phyloP scores from a whole-genome alignment of 2,329 filamentous ascomycete genomes.

The Phaeosphaeriaceae sp. region DNA sequence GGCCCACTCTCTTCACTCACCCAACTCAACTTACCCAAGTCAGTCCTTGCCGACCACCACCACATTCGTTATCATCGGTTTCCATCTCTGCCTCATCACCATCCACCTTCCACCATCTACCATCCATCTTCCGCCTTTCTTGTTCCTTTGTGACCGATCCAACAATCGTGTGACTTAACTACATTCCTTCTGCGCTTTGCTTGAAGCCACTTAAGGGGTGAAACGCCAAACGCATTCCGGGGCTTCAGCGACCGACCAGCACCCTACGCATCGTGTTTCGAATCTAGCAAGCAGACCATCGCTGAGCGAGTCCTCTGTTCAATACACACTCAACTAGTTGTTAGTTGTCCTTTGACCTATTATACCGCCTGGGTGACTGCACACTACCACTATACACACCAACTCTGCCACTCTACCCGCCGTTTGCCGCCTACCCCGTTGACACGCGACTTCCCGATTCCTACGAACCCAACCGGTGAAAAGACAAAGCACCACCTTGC shows the following conservation, averaged over 20 bases:
- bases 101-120: too few relatives aligned
- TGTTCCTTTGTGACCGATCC: conserved; percentile 8
- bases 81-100: conserved; percentile 7
- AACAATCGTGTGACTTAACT: conserved; percentile 13
- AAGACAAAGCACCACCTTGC: too few relatives aligned
- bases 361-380: conserved; percentile 14
- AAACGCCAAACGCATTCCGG: conserved; percentile 46
- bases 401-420: conserved; percentile 2
- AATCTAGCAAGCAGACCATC: conserved; percentile 38
- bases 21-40: conserved; percentile 14
- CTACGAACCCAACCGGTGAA: conserved; percentile 9
- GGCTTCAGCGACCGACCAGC: conserved; percentile 25
- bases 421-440: conserved; percentile 9
- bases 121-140: neutral
- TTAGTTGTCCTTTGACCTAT: conserved; percentile 7
- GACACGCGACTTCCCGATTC: conserved; percentile 6
- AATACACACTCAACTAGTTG: conserved; percentile 26
- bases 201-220: conserved; percentile 34
- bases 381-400: conserved; percentile 1
- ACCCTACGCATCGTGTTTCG: conserved; percentile 49
- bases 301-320: conserved; percentile 47
- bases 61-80: conserved; percentile 33
- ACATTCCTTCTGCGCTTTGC: conserved; percentile 38
- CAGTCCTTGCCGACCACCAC: conserved; percentile 34
- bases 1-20: conserved; percentile 12